phyloP scores from a whole-genome alignment of 2,329 filamentous ascomycete species.

The Diaporthe aspalathi region DNA sequence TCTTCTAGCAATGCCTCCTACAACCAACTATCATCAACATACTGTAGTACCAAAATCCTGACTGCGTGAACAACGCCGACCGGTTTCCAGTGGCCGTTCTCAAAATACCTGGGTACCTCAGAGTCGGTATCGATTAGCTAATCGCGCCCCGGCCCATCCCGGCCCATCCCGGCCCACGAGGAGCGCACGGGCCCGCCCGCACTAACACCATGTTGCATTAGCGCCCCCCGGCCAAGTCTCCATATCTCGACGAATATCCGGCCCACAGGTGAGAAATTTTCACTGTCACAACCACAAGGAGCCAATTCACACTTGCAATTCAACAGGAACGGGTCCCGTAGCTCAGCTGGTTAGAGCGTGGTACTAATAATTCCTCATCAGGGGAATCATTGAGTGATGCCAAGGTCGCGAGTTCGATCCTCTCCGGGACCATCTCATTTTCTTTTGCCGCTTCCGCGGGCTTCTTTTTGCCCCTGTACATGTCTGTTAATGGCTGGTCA shows the following conservation, averaged over 20 bases:
- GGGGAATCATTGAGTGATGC: slow-evolving; percentile 31
- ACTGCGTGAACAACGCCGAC: not conserved
- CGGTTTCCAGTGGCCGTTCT: not conserved
- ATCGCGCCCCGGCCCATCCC: not conserved
- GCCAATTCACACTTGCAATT: fast-evolving
- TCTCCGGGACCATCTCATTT: slow-evolving; percentile 29
- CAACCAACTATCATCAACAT: not conserved
- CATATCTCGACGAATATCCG: slow-evolving; percentile 1
- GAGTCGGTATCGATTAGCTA: not conserved
- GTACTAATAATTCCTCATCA: slow-evolving; percentile 34
- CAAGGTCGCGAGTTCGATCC: slow-evolving; percentile 38
- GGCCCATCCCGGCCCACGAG: not conserved
- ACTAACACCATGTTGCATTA: not conserved
- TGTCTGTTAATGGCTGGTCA: not conserved
- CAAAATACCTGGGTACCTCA: not conserved
- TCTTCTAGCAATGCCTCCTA: not conserved
- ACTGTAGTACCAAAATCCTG: too few species aligned
- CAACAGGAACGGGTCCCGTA: slow-evolving; percentile 34
- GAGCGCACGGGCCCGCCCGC: not conserved
- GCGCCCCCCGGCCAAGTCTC: not conserved
- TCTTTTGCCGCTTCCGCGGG: not conserved
- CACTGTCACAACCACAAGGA: not conserved
- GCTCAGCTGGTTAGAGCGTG: slow-evolving; percentile 39
- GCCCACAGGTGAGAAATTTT: not conserved
- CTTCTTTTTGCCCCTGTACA: not conserved